Evolutionary conservation across 176 grass and related monocot genomes (phyloP).

Genomic region (Aegilops tauschii): DNA sequence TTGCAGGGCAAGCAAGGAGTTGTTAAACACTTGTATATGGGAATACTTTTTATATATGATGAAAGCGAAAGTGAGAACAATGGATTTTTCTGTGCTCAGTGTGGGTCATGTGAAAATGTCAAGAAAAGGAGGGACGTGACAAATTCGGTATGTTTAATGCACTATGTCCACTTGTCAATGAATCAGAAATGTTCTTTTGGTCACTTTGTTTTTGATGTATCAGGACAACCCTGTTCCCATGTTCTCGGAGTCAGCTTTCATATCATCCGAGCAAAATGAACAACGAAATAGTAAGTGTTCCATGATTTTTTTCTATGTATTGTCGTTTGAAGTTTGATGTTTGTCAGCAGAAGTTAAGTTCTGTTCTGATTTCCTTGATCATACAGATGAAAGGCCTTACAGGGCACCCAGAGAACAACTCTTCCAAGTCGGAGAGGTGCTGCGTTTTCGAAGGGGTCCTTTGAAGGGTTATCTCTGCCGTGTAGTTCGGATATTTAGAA

Average conservation of each 20-base stretch:
- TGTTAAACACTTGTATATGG: conserved; percentile 91
- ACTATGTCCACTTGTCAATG: conserved; percentile 4
- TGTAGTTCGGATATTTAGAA: conserved; percentile 79
- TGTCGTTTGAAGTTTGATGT: neutral
- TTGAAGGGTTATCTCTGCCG: conserved; percentile 98
- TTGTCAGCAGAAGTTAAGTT: conserved; percentile 2
- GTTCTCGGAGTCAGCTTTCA: conserved; percentile 43
- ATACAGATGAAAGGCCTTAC: conserved; percentile 52
- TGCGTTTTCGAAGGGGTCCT: conserved; percentile 86
- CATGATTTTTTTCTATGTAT: neutral
- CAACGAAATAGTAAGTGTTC: conserved; percentile 38
- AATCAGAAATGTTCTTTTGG: conserved; percentile 9
- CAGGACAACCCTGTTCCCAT: conserved; percentile 58
- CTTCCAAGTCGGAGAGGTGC: conserved; percentile 79
- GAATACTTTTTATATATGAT: conserved; percentile 82
- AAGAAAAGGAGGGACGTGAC: conserved; percentile 56
- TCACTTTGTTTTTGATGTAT: conserved; percentile 40
- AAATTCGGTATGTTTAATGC: conserved; percentile 28
- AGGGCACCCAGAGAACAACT: conserved; percentile 66
- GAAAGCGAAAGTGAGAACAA: conserved; percentile 75
- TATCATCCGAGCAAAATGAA: conserved; percentile 53
- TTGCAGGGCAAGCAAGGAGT: conserved; percentile 88
- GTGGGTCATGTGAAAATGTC: conserved; percentile 63
- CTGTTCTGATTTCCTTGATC: conserved; percentile 38
- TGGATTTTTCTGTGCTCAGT: conserved; percentile 84